phyloP scores from a whole-genome alignment of 768 basidiomycete genomes.

The Clitopilus hobsonii region DNA sequence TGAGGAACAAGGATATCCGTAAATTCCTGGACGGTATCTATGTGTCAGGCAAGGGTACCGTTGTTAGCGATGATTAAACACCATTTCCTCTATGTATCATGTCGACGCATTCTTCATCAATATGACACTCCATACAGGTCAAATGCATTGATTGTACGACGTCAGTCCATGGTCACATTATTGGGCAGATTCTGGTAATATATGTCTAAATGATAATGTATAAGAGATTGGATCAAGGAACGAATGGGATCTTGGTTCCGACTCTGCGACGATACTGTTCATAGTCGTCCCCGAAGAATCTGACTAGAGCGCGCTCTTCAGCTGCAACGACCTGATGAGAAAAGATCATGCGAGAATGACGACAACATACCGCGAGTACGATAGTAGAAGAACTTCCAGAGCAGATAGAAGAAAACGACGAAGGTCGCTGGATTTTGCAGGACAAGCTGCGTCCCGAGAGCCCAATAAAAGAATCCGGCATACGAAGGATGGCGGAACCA shows the following conservation, averaged over 20 bases:
- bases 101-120: slow-evolving; percentile 7
- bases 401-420: slow-evolving; percentile 54
- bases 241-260: slow-evolving; percentile 85
- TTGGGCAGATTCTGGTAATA: too few species aligned
- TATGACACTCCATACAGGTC: neutral
- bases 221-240: slow-evolving; percentile 40
- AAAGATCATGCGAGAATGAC: neutral
- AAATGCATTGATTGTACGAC: neutral
- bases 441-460: slow-evolving; percentile 87
- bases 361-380: slow-evolving; percentile 67
- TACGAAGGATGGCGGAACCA: slow-evolving; percentile 96
- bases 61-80: slow-evolving; percentile 43
- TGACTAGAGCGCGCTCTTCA: slow-evolving; percentile 75
- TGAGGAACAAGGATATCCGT: slow-evolving; percentile 99
- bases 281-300: slow-evolving; percentile 91
- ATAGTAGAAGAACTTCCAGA: slow-evolving; percentile 85
- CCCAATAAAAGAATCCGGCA: slow-evolving; percentile 98
- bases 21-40: slow-evolving; percentile 97
- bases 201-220: neutral
- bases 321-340: slow-evolving; percentile 34
- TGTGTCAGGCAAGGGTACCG: slow-evolving; percentile 77
- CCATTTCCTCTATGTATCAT: slow-evolving; percentile 2
- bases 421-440: slow-evolving; percentile 83
- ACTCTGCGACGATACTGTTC: slow-evolving; percentile 68
- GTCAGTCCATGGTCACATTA: too few species aligned